Percentiles rank a stretch among this genome's conserved stretches.
These are phyloP conservation scores for Phyllosticta ampelicida DNA, from an alignment of 2,329 filamentous ascomycete species.

Conservation along the genomic window DNA sequence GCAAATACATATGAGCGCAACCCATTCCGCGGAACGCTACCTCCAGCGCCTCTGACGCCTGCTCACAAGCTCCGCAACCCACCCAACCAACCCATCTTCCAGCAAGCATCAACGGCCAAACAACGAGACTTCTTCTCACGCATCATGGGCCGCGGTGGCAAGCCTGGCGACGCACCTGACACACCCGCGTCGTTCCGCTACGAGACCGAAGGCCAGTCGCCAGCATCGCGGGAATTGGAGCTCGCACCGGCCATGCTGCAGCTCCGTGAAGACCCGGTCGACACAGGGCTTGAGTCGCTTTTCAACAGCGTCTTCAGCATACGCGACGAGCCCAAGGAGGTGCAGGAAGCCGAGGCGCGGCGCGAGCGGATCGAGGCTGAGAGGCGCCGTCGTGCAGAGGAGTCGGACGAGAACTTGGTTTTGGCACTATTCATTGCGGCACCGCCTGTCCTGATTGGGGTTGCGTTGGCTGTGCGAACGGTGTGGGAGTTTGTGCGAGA, in stretches of 20 bases:
- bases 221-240: constrained; percentile 2
- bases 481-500: not conserved
- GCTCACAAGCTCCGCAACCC: constrained; percentile 54
- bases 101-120: constrained; percentile 34
- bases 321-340: constrained; percentile 13
- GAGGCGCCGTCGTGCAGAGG: not conserved
- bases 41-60: constrained; percentile 56
- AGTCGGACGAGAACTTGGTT: not conserved
- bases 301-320: constrained; percentile 15
- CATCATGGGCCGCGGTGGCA: constrained; percentile 14
- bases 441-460: not conserved
- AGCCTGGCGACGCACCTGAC: not conserved
- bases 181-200: not conserved
- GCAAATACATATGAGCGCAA: constrained; percentile 28
- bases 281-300: constrained; percentile 15
- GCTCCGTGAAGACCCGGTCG: constrained; percentile 10
- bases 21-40: constrained; percentile 61
- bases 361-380: not conserved
- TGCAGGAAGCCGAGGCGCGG: not conserved
- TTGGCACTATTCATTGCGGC: not conserved
- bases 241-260: constrained; percentile 4
- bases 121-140: constrained; percentile 43
- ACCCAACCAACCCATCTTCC: constrained; percentile 40
- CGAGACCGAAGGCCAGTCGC: constrained; percentile 1
- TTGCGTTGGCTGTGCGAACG: not conserved